Evolutionary conservation across 176 grass and related monocot genomes (phyloP).

Genomic region (Cymbopogon citratus): DNA sequence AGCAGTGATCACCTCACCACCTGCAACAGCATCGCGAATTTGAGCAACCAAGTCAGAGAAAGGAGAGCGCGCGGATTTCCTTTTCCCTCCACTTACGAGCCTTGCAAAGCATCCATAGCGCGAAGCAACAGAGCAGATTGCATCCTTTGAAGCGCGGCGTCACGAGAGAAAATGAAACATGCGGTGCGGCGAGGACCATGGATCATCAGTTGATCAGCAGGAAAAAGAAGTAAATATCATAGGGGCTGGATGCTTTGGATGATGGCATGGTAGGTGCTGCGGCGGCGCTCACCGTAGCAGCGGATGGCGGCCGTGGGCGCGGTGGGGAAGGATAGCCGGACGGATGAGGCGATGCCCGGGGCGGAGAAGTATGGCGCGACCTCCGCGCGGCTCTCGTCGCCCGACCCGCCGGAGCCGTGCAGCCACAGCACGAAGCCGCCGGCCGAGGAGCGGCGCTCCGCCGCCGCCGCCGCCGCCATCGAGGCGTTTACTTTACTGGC

Average conservation of each 20-base stretch:
- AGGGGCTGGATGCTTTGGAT: too few relatives aligned
- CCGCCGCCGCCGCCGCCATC: background rate
- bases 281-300: conserved; percentile 41
- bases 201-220: background rate
- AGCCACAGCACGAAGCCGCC: conserved; percentile 49
- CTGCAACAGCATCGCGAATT: conserved; percentile 13
- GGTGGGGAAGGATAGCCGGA: conserved; percentile 51
- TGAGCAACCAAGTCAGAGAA: background rate
- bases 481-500: background rate
- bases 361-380: conserved; percentile 43
- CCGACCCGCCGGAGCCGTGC: conserved; percentile 45
- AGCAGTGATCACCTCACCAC: conserved; percentile 21
- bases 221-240: background rate
- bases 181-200: background rate
- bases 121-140: background rate
- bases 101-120: background rate
- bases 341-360: conserved; percentile 20
- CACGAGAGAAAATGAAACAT: background rate
- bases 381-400: conserved; percentile 31
- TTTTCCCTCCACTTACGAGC: background rate
- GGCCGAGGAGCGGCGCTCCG: background rate
- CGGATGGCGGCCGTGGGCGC: conserved; percentile 26
- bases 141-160: background rate
- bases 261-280: background rate
- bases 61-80: background rate